These are phyloP conservation scores for Cotoneaster glaucophyllus DNA, from an alignment of 306 rosid genomes.

Conservation along the genomic window DNA sequence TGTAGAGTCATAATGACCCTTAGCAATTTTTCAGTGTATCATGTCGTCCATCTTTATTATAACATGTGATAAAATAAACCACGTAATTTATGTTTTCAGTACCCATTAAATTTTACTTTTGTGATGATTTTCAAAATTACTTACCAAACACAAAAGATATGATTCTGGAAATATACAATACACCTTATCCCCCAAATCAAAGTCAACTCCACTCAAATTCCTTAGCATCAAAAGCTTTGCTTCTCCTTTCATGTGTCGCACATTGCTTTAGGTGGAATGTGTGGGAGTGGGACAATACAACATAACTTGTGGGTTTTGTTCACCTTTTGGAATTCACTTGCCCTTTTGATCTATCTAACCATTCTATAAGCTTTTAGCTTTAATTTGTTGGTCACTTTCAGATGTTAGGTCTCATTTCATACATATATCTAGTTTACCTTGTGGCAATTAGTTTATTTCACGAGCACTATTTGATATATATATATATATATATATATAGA, in stretches of 20 bases:
- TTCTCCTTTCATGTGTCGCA: constrained; percentile 13
- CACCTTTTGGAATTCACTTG: constrained; percentile 23
- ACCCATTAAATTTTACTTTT: neutral
- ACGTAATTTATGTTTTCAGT: neutral
- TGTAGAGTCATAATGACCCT: constrained; percentile 20
- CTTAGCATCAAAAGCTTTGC: neutral
- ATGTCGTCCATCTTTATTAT: no score
- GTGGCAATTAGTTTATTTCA: neutral
- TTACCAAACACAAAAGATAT: neutral
- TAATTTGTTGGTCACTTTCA: constrained; percentile 15
- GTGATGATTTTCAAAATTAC: neutral
- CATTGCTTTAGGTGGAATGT: neutral
- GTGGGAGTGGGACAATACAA: constrained; percentile 12
- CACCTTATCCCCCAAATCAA: constrained; percentile 10
- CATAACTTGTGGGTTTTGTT: constrained; percentile 21
- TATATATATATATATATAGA: no score
- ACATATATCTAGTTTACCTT: neutral
- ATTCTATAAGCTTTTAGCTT: neutral
- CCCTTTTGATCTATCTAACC: constrained; percentile 1
- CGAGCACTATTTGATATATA: neutral
- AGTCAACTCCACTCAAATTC: constrained; percentile 31
- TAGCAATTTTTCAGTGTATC: neutral
- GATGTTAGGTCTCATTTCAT: constrained; percentile 40
- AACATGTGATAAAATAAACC: no score
- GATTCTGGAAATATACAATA: neutral